Evolutionary conservation across 2,329 filamentous ascomycete genomes (phyloP), one percentile per base, ranked within the genome.

Genomic region (Fusarium secorum): DNA sequence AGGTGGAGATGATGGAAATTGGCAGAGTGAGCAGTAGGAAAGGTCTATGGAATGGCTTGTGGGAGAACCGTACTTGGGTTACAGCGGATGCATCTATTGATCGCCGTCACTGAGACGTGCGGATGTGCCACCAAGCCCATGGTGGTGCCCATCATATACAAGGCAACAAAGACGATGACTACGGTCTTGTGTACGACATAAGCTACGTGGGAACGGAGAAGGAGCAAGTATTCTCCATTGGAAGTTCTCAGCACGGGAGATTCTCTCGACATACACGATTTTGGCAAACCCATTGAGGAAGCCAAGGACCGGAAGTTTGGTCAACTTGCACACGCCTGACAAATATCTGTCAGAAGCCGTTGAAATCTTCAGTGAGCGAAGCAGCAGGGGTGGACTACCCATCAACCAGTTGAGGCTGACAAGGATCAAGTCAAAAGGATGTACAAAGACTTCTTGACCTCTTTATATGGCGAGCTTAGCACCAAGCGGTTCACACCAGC

Each of bases 361-460:
- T 41, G 39, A 41, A 22, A 17, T 22, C 14, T 41, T 41, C 39
- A 41, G 22, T n/a, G 10, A 11, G 15, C 15, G n/a, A 41, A 17
- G 10, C 17, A 22, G 10, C 15, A 41, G 10, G 14, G n/a, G 9
- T 9, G 2, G n/a, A 22, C 14, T 41, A 10, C 14, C 11, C 4
- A 9, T 22, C 39, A 41, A 2, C n/a, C n/a, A 17, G 9, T n/a
- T 22, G 39, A 41, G 7, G 14, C 39, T 41, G 28, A 22, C 7
- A 30, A 17, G 10, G 7, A 0, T 11, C 0, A 48, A 17, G 10
- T 22, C 1, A 30, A 48, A 11, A 48, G 28, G 4, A 17, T 32
- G 3, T 18, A 48, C 3, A 22, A 9, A n/a, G 45, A 48, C 28
- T 49, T 49, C 4, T 30, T 32, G 20, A 22, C 7, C 0, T 32